Base-by-base conservation (phyloP, 2,329 filamentous ascomycete species). In the Thelonectria blattea region DNA sequence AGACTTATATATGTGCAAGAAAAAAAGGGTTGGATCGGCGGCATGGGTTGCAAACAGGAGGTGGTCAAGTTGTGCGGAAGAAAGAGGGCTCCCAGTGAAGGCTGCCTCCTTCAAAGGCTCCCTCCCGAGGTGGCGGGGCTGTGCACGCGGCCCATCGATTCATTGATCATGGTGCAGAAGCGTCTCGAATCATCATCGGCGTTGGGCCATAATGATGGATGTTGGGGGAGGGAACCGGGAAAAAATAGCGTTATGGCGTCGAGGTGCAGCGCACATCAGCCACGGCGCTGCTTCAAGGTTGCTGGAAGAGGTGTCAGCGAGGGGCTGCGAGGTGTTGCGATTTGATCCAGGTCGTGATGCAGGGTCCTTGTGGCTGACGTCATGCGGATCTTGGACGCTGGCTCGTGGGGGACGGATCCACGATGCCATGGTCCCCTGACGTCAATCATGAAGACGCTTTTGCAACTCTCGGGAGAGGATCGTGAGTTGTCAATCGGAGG, bases 351-450 rank as follows among this genome's bases (percentile, higher is more conserved):
- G 42, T 46, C 17, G 48, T 49, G 48, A 65, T 67, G 50, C 59
- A 68, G 68, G 66, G 68, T 65, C 68, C 60, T 61, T 32, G 56
- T 62, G 61, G 42, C 48, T 66, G 66, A 70, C 68, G 68, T 70
- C 68, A 70, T 70, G 49, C 47, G 66, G 55, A 39, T 57, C 34
- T 50, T 34, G n/a, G 24, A 45, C 20, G 51, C 37, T 15, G 43
- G 53, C 53, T 53, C 46, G 56, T 61, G 55, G 59, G 51, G 37
- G 37, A 57, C 22, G 42, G 56, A 39, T 52, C 51, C 49, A 39
- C 49, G 39, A 32, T 51, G 14, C 24, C 12, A 52, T 59, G 52
- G 63, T 60, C 65, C 58, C 58, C 65, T 70, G 68, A 70, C 68
- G 68, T 70, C 68, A 70, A 60, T 53, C 27, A 54, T 50, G 14